Evolutionary conservation across 2,329 filamentous ascomycete species (phyloP), one percentile per base, ranked within the genome.

Genomic region (Alternaria solani): DNA sequence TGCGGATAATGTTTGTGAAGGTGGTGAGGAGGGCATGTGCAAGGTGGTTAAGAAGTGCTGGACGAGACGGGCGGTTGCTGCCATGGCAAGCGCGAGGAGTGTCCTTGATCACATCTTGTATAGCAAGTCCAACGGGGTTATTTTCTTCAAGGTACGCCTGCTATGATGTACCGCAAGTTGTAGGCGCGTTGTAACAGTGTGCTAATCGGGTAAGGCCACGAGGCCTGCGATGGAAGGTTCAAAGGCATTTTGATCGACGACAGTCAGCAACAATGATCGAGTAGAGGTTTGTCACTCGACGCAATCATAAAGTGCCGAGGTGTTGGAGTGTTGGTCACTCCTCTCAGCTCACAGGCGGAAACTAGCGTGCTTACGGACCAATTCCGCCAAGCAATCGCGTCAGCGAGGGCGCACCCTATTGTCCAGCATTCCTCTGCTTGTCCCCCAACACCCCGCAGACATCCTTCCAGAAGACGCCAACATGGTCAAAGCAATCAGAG

Each of bases 401-500:
- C 54, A 57, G 53, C 32, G 34, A 38, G 44, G 47, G 64, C 58
- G 67, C 58, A 76, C 72, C 74, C 54, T 70, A 70, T 65, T 75
- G 72, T 63, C 51, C 64, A 61, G 11, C 30, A 9, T 9, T 23
- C 38, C 44, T 42, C 48, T 54, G 59, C 53, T 43, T 52, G 52
- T 39, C 28, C n/a, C 46, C 53, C 46, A 41, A 41, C 46, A 53
- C 56, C 61, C 62, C 63, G 28, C 51, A 44, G 14, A 53, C 18
- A 16, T 36, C 41, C 39, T 51, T 34, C 7, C 51, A 52, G 6
- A 34, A 34, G 51, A 47, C 53, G 34, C 43, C 74, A 80, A 56
- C 51, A 88, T 87, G 85, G 84, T 85, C 64, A 85, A 85, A 72
- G 85, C 85, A 61, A 85, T 87, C 42, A 81, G 83, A 83, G 85